Conservation (phyloP, 176 grass and related monocot species). For the Saccharum officinarum region DNA sequence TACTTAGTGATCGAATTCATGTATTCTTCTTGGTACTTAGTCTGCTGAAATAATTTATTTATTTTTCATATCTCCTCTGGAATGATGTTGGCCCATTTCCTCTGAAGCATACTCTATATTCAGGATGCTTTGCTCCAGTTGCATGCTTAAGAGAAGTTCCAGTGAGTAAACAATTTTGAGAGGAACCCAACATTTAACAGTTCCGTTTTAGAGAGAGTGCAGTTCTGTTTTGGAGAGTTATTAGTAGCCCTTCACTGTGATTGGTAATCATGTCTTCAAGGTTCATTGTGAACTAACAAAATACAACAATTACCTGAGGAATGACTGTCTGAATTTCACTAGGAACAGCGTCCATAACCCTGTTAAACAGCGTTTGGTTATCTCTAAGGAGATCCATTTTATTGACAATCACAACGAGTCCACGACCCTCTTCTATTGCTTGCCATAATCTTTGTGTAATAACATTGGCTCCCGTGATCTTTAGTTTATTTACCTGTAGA, state of each 20-base stretch:
- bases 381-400: slow-evolving; percentile 98
- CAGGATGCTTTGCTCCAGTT: no score
- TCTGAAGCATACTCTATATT: no score
- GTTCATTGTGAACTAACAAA: slow-evolving; percentile 13
- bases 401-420: slow-evolving; percentile 86
- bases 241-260: neutral
- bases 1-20: no score
- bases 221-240: neutral
- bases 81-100: no score
- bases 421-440: slow-evolving; percentile 96
- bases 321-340: slow-evolving; percentile 90
- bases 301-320: slow-evolving; percentile 57
- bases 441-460: no score
- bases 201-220: neutral
- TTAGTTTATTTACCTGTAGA: no score
- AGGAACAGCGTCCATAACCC: slow-evolving; percentile 77
- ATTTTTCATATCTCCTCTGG: no score
- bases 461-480: no score
- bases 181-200: neutral
- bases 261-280: slow-evolving; percentile 9
- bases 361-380: slow-evolving; percentile 56
- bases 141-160: no score
- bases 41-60: no score
- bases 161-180: no score
- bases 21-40: no score